Base-by-base conservation (phyloP, 495 filamentous ascomycete genomes). In the Penicillium subrubescens region DNA sequence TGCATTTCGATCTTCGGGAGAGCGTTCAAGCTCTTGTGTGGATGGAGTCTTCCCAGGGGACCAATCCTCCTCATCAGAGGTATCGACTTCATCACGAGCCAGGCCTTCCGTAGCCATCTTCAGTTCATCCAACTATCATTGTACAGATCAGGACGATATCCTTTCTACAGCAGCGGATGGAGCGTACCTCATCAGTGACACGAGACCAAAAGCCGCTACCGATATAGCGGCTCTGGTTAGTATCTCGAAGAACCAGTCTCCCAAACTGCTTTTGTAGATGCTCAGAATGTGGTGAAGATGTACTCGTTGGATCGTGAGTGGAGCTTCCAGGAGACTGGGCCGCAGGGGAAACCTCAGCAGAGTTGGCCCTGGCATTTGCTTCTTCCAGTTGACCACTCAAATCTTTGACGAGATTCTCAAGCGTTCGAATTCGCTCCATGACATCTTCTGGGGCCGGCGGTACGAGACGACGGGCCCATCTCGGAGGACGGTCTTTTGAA, bases 331-430 rank as follows among this genome's bases (percentile, higher is more conserved):
- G 34, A 56, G 75, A 67, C 50, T 63, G 35, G 59, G 64, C 33
- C 4, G 53, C 52, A 7, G 67, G 63, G 14, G 70, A 71, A 12
- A 50, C 61, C 3, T 59, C 65, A 35, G 50, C 21, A 15, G 67
- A 50, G 14, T 56, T 68, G 21, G 54, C 35, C 14, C 56, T 61
- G n/a, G 70, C 66, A 39, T 73, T 67, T 2, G 77, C 77, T 60
- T 83, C 77, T 58, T 82, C 81, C 6, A 84, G 70, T 68, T 86
- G 81, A 12, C 71, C 68, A n/a, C 77, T 82, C 37, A 88, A 71
- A n/a, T 85, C 82, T 60, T 81, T 83, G 23, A 89, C 84, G 8
- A 89, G 78, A 8, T 64, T 71, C 67, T 89, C 86, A 11, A 88
- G 81, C 5, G 69, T 78, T 10, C 73, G 79, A 43, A 89, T 65